Base-by-base conservation (phyloP, 1,139 yeast species). In the Debaryomyces coudertii region DNA sequence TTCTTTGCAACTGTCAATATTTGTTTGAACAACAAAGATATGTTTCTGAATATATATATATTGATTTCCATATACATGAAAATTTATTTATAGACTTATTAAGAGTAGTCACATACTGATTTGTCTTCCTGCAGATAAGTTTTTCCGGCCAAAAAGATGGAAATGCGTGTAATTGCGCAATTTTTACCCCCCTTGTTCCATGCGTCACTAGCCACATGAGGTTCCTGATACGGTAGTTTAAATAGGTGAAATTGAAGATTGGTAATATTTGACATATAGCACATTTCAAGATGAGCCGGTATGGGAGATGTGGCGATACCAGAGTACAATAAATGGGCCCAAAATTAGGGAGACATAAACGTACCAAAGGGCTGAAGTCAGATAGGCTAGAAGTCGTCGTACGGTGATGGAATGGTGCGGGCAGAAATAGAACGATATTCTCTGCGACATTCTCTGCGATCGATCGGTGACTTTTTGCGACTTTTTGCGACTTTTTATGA, bases 81-180 rank as follows among this genome's bases (percentile, higher is more conserved):
- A 20, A 28, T 16, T 36, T 38, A 38, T 38, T 38, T 38, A 38
- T 38, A 38, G 38, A 38, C 22, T 28, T 38, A 25, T 38, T 38
- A 27, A 20, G 34, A 18, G 41, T 38, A 38, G 41, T 38, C 11
- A 28, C 28, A n/a, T 28, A 28, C 15, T 38, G 23, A 28, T 28
- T 27, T 28, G 24, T 7, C 12, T 7, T 38, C 41, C 41, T 38
- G 41, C 34, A 38, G 11, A 38, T n/a, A 27, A 20, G 7, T 15
- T 9, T 16, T 28, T 18, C 25, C 12, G 18, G 8, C 28, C 41
- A 38, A 38, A 34, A 38, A 20, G 36, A 33, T 33, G 36, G 36
- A 9, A 18, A 5, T 18, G 25, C 36, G 36, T 33, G 36, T 12
- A 9, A 1, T 20, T 33, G 18, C 36, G 23, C 8, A 16, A 18